Conservation (phyloP, 345 rosid genomes). For the Capsella bursapastoris region DNA sequence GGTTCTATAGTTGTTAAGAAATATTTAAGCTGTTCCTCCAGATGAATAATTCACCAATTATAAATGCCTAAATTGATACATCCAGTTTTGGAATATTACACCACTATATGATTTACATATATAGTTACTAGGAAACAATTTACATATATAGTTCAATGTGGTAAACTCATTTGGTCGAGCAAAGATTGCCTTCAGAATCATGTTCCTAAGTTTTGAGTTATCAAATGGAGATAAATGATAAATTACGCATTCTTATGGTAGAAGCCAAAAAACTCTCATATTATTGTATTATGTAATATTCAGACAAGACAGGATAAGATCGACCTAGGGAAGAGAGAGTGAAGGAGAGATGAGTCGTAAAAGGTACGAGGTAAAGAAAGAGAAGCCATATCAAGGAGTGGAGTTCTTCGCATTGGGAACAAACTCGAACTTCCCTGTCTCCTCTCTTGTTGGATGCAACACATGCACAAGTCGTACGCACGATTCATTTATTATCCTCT, state of each 20-base stretch:
- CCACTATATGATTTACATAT: not conserved
- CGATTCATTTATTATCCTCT: conserved; percentile 38
- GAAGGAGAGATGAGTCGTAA: conserved; percentile 20
- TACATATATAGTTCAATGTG: not conserved
- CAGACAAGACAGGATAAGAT: conserved; percentile 34
- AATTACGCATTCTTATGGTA: conserved; percentile 11
- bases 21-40: not conserved
- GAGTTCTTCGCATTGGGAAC: conserved; percentile 46
- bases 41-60: not conserved
- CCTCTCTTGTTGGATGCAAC: conserved; percentile 40
- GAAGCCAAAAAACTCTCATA: not conserved
- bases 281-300: conserved; percentile 17
- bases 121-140: too few relatives aligned
- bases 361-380: conserved; percentile 46
- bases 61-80: not conserved
- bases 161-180: conserved; percentile 5
- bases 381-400: conserved; percentile 45
- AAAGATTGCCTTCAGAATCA: not conserved
- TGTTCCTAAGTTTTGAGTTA: conserved; percentile 11
- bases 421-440: conserved; percentile 41
- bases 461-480: conserved; percentile 27
- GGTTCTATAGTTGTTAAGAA: not conserved
- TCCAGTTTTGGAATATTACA: not conserved
- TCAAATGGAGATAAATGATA: not conserved
- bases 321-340: conserved; percentile 32